Evolutionary conservation across 306 rosid species (phyloP), one percentile per base, ranked within the genome.

Genomic region (Cucumis melo): DNA sequence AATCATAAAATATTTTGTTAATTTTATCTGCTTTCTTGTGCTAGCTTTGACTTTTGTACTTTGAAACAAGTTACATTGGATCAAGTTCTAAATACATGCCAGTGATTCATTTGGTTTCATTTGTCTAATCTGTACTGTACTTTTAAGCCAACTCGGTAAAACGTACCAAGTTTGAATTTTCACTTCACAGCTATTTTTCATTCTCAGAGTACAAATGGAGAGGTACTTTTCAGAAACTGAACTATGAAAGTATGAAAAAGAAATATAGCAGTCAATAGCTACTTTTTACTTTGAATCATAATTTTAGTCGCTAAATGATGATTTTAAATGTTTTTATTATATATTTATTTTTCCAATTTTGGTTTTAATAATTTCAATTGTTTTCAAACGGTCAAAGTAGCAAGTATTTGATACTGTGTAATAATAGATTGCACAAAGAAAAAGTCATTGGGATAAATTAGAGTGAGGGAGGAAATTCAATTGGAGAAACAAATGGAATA

Each of bases 81-180:
- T 44, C 13, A 21, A 70, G 38, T 70, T 72, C 48, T 13, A 70
- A 70, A 46, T 44, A 13, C 57, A 44, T 44, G 57, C 58, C 57
- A 44, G 46, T 70, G 36, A 70, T 70, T 70, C 75, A 13, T 70
- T 70, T 70, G 75, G 75, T 70, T 66, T 70, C 39, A 23, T 38
- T 38, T 38, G 39, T 36, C 24, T 2, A 15, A 17, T 64, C 71
- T 64, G 9, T 63, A 29, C 42, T 62, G 21, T 63, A 15, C 46
- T 34, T 62, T 62, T 15, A 57, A 9, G 58, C 21, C 59, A 7
- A 54, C 23, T 1, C 0, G 5, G 24, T 54, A 54, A 54, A n/a
- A 19, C 4, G 6, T 53, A 1, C 1, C 9, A 6, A 53, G 41
- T 57, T 57, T 1, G 23, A 21, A 57, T 20, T 14, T 56, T 0